Evolutionary conservation across 2,329 filamentous ascomycete species (phyloP).

Genomic region (Amylocarpus encephaloides): DNA sequence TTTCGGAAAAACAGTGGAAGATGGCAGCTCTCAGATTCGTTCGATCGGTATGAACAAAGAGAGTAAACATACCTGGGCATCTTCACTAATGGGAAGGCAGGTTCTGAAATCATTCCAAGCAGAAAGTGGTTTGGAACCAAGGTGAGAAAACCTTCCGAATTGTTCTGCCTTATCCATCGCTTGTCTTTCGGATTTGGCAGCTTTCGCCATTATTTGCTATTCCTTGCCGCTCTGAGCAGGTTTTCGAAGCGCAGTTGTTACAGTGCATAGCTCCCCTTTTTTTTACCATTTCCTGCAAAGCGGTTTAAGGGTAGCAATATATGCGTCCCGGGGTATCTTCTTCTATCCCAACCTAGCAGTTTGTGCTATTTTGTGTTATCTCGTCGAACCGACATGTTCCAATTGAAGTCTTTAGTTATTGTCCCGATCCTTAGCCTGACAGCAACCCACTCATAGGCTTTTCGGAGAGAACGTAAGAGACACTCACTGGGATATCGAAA

Average conservation of each 20-base stretch:
- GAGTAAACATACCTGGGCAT: neutral
- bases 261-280: no score
- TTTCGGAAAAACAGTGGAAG: slow-evolving; percentile 25
- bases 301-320: no score
- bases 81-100: slow-evolving; percentile 39
- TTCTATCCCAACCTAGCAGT: no score
- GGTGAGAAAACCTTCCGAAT: slow-evolving; percentile 44
- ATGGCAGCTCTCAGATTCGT: slow-evolving; percentile 58
- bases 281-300: no score
- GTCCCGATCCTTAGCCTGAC: neutral
- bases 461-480: slow-evolving; percentile 31
- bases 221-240: no score
- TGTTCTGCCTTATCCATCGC: neutral
- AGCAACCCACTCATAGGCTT: slow-evolving; percentile 17
- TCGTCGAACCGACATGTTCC: no score
- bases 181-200: no score
- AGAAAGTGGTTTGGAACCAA: slow-evolving; percentile 82
- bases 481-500: neutral
- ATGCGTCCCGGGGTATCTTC: no score
- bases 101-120: slow-evolving; percentile 71
- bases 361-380: no score
- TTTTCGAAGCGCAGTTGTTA: no score
- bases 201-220: no score
- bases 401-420: no score
- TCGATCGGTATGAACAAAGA: slow-evolving; percentile 45